Base-by-base conservation (phyloP, 352 stramenopile genomes). In the Phytophthora chlamydospora region DNA sequence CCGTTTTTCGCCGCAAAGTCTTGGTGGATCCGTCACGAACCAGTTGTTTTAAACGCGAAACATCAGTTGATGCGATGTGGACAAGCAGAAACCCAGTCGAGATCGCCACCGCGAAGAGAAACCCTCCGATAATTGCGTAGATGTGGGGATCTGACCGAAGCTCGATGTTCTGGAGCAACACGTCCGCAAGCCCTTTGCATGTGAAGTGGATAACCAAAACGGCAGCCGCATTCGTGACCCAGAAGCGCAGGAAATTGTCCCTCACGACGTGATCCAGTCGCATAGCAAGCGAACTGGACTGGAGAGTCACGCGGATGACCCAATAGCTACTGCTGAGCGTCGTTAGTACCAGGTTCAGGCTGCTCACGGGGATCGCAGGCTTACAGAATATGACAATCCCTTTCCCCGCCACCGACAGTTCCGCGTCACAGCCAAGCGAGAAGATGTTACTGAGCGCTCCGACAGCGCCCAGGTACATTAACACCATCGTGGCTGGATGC, bases 401-500 rank as follows among this genome's bases (percentile, higher is more conserved):
- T 39, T 43, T 62, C 7, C 58, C 56, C 3, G 29, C 10, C 10
- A 31, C 47, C 1, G 57, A 63, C 1, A 78, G 31, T 4, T 75
- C 47, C 1, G 68, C 72, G 6, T 62, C 57, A 34, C 72, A 80
- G 3, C 53, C 49, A 7, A 71, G 51, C 42, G 68, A 58, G 51
- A 80, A 80, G 13, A 78, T 74, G n/a, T 80, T 80, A 55, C 72
- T 80, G 8, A 78, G 56, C 11, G 68, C 60, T 6, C 72, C 72
- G 29, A 80, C 45, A 0, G 65, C 65, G 1, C 72, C 72, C 0
- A 80, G 58, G 24, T 80, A 80, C 53, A 80, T 51, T n/a, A 80
- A 31, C 19, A 73, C 68, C 53, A 80, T 70, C 0, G 64, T 76
- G 8, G 50, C 48, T 6, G 68, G 62, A 19, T 69, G 69, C 19